Percentiles rank a stretch among this genome's conserved stretches.
phyloP scores from a whole-genome alignment of 2,329 filamentous ascomycete genomes.

The Venturia asperata region DNA sequence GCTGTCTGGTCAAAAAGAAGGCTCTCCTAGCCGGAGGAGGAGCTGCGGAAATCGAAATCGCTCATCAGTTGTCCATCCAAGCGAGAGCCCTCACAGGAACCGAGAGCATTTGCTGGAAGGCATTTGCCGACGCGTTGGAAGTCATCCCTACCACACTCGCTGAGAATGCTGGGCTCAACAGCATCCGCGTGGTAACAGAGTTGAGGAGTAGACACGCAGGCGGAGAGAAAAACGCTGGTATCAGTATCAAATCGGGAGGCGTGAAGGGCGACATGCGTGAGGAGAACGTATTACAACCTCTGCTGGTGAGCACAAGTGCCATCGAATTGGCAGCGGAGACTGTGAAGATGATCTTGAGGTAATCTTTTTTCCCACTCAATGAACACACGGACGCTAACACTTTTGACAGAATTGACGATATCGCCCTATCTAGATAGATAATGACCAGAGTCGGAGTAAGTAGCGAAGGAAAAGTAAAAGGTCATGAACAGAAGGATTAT shows the following conservation, averaged over 20 bases:
- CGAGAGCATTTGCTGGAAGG: slow-evolving; percentile 98
- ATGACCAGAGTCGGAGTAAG: not conserved
- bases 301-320: slow-evolving; percentile 93
- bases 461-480: not conserved
- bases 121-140: slow-evolving; percentile 95
- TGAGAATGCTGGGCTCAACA: slow-evolving; percentile 95
- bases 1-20: slow-evolving; percentile 98
- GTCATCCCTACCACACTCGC: slow-evolving; percentile 94
- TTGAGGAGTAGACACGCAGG: slow-evolving; percentile 88
- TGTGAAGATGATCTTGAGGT: slow-evolving; percentile 84
- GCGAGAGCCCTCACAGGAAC: slow-evolving; percentile 80
- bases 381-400: not conserved
- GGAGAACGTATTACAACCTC: slow-evolving; percentile 91
- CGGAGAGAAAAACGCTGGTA: slow-evolving; percentile 91
- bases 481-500: not conserved
- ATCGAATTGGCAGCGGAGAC: slow-evolving; percentile 97
- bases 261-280: slow-evolving; percentile 96
- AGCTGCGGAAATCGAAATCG: slow-evolving; percentile 93
- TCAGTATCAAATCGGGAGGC: slow-evolving; percentile 95
- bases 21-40: slow-evolving; percentile 96
- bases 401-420: slow-evolving; percentile 7
- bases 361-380: slow-evolving; percentile 54
- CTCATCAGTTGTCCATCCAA: slow-evolving; percentile 74
- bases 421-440: slow-evolving; percentile 10
- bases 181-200: slow-evolving; percentile 97